These are phyloP conservation scores for Colletotrichum lindemuthianum DNA, from an alignment of 2,329 filamentous ascomycete species.

Conservation along the genomic window DNA sequence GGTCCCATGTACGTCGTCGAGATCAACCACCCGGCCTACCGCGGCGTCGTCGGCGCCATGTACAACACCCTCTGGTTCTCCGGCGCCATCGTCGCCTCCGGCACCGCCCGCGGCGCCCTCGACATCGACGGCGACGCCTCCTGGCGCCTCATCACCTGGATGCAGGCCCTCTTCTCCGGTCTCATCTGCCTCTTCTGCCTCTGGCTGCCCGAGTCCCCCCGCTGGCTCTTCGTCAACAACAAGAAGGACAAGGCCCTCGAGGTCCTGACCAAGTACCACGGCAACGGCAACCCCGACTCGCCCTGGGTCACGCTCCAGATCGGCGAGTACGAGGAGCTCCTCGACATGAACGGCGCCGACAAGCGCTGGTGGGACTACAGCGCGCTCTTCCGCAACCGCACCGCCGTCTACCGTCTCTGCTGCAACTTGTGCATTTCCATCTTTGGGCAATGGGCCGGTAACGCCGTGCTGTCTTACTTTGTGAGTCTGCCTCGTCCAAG, in stretches of 20 bases:
- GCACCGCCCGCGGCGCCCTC: conserved; percentile 56
- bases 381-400: conserved; percentile 53
- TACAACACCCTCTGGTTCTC: conserved; percentile 58
- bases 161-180: conserved; percentile 55
- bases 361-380: conserved; percentile 61
- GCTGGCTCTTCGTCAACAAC: conserved; percentile 53
- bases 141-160: conserved; percentile 55
- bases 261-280: conserved; percentile 54
- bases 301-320: conserved; percentile 58
- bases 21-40: conserved; percentile 57
- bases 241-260: conserved; percentile 47
- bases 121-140: conserved; percentile 49
- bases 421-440: conserved; percentile 54
- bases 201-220: conserved; percentile 54
- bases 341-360: conserved; percentile 55
- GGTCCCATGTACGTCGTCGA: conserved; percentile 60
- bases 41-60: conserved; percentile 53
- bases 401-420: conserved; percentile 54
- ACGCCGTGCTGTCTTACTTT: conserved; percentile 58
- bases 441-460: conserved; percentile 59
- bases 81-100: conserved; percentile 62
- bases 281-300: conserved; percentile 54
- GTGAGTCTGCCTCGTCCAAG: no score
- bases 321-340: conserved; percentile 53
- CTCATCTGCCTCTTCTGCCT: conserved; percentile 48